These are phyloP conservation scores for Brettanomyces sp. DNA, from an alignment of 805 yeast species.

Conservation along the genomic window DNA sequence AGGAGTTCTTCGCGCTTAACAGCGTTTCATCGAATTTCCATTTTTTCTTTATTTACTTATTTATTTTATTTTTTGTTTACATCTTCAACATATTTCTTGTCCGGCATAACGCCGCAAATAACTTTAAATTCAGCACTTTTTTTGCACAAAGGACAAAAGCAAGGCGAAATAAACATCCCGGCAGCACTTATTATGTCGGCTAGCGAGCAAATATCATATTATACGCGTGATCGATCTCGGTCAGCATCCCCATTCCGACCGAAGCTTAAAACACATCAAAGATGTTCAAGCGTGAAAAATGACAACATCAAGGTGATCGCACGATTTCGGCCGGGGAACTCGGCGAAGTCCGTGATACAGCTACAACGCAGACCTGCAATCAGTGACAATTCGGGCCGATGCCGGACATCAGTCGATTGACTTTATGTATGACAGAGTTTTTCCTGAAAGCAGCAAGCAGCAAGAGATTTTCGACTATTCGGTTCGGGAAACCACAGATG, in stretches of 20 bases:
- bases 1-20: too few relatives aligned
- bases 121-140: too few relatives aligned
- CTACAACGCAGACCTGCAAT: conserved; percentile 6
- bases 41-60: too few relatives aligned
- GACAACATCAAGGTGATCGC: conserved; percentile 58
- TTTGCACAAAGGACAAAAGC: too few relatives aligned
- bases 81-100: too few relatives aligned
- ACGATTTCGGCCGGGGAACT: conserved; percentile 52
- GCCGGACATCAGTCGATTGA: conserved; percentile 6
- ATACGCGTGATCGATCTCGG: conserved; percentile 2
- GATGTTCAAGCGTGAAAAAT: conserved; percentile 9
- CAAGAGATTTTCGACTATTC: conserved; percentile 49
- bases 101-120: too few relatives aligned
- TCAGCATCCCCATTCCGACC: conserved; percentile 7
- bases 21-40: too few relatives aligned
- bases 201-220: background rate
- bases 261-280: background rate
- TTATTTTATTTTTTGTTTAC: too few relatives aligned
- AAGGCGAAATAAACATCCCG: too few relatives aligned
- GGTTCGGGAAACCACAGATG: conserved; percentile 54
- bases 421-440: conserved; percentile 62
- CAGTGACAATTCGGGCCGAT: conserved; percentile 7
- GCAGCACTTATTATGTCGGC: background rate
- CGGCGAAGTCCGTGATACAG: conserved; percentile 9
- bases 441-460: conserved; percentile 43